phyloP scores from a whole-genome alignment of 2,329 filamentous ascomycete genomes.

The Calonectria henricotiae region DNA sequence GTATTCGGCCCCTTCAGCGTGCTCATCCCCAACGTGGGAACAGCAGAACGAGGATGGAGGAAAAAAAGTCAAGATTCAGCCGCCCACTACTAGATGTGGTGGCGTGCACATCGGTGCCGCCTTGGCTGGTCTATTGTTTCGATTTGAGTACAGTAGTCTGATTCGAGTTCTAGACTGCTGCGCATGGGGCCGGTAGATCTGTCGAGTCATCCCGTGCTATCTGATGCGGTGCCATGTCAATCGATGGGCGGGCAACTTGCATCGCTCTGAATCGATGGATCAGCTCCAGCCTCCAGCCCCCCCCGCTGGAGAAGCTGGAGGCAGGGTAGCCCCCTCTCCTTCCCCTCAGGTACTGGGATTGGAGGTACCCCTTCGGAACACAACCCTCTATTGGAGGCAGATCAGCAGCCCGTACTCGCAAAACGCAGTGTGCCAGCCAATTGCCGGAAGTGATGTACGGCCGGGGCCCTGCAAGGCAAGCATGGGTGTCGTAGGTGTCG shows the following conservation, averaged over 20 bases:
- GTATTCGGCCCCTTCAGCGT: constrained; percentile 3
- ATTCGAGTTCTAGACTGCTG: constrained; percentile 20
- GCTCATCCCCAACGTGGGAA: constrained; percentile 2
- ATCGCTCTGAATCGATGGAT: constrained; percentile 22
- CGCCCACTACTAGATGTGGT: background rate
- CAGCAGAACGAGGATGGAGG: too few relatives aligned
- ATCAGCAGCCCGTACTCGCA: constrained; percentile 25
- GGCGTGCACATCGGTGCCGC: constrained; percentile 1
- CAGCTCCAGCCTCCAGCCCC: background rate
- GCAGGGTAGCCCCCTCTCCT: background rate
- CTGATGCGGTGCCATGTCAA: constrained; percentile 10
- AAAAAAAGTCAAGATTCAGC: background rate
- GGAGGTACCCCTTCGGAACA: constrained; percentile 21
- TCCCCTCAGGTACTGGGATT: background rate
- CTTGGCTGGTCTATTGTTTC: background rate
- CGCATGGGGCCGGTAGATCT: constrained; percentile 22
- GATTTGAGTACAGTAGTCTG: constrained; percentile 10
- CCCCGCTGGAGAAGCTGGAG: background rate
- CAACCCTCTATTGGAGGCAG: constrained; percentile 20
- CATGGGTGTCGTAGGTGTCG: constrained; percentile 8
- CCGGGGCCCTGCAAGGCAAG: constrained; percentile 14
- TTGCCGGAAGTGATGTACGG: constrained; percentile 10
- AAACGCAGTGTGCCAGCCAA: constrained; percentile 1
- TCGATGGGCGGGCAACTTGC: constrained; percentile 11
- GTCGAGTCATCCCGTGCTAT: constrained; percentile 25